These are phyloP conservation scores for Plectosphaerella sp. DNA, from an alignment of 2,329 filamentous ascomycete species.

Conservation along the genomic window DNA sequence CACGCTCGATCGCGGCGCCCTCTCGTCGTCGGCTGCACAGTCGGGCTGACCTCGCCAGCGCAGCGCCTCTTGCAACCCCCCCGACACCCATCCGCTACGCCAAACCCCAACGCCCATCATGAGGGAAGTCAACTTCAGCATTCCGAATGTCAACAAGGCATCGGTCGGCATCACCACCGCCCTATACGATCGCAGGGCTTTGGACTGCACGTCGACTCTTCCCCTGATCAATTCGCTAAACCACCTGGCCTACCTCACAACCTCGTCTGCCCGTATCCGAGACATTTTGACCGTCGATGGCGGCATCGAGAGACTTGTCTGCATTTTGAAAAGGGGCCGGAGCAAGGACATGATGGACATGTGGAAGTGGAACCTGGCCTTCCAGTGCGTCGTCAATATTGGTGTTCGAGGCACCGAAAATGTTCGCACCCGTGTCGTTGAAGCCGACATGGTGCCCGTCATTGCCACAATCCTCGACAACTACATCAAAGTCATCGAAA, in stretches of 20 bases:
- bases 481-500: conserved; percentile 95
- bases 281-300: conserved; percentile 99
- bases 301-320: conserved; percentile 92
- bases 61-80: not conserved
- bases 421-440: conserved; percentile 90
- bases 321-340: conserved; percentile 94
- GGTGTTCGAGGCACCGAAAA: conserved; percentile 92
- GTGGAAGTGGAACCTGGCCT: conserved; percentile 99
- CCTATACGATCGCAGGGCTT: conserved; percentile 92
- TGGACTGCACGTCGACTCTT: conserved; percentile 96
- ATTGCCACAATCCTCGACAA: conserved; percentile 98
- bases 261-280: conserved; percentile 92
- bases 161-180: conserved; percentile 98
- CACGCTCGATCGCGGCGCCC: not conserved
- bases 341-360: conserved; percentile 99
- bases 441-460: conserved; percentile 98
- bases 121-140: conserved; percentile 99
- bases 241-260: conserved; percentile 96
- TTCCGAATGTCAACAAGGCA: conserved; percentile 98
- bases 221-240: conserved; percentile 98
- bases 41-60: not conserved
- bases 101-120: conserved; percentile 55
- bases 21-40: not conserved
- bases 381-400: conserved; percentile 98
- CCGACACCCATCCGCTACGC: not conserved